These are phyloP conservation scores for Sideroxylon spinosum DNA, from an alignment of 179 eudicot species.

Conservation along the genomic window DNA sequence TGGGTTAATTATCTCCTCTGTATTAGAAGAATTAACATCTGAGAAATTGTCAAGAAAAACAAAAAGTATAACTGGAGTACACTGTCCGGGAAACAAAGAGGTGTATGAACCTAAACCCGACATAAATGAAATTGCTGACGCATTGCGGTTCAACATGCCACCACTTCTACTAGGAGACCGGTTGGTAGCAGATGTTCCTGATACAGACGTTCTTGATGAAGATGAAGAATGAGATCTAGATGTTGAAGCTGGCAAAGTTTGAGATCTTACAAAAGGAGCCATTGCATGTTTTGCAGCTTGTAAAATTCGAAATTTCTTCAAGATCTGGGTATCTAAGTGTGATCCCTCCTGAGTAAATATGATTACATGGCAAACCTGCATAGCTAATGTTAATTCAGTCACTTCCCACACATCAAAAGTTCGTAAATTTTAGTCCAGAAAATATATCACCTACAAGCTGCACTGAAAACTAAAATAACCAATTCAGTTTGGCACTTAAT, in stretches of 20 bases:
- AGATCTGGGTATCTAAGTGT: constrained; percentile 55
- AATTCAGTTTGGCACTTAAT: not conserved
- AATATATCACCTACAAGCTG: not conserved
- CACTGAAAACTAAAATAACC: constrained; percentile 5
- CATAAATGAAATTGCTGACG: constrained; percentile 49
- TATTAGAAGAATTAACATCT: constrained; percentile 40
- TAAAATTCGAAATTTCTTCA: constrained; percentile 63
- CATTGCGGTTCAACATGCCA: constrained; percentile 47
- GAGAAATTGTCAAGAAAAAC: constrained; percentile 81
- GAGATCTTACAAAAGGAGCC: constrained; percentile 56
- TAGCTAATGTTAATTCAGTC: constrained; percentile 19
- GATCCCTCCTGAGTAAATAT: constrained; percentile 78
- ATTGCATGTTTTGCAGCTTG: constrained; percentile 85
- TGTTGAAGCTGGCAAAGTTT: constrained; percentile 29
- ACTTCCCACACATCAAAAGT: constrained; percentile 7
- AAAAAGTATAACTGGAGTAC: constrained; percentile 84
- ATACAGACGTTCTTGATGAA: constrained; percentile 41
- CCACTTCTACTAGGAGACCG: constrained; percentile 71
- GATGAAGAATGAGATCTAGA: constrained; percentile 49
- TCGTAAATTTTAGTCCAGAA: not conserved
- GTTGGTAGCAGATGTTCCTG: constrained; percentile 46
- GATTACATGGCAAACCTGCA: constrained; percentile 93
- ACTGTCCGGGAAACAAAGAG: constrained; percentile 84
- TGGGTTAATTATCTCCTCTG: constrained; percentile 48
- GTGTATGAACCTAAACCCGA: constrained; percentile 64